phyloP scores from a whole-genome alignment of 2,329 filamentous ascomycete genomes.

The Gnomoniopsis smithogilvyi region DNA sequence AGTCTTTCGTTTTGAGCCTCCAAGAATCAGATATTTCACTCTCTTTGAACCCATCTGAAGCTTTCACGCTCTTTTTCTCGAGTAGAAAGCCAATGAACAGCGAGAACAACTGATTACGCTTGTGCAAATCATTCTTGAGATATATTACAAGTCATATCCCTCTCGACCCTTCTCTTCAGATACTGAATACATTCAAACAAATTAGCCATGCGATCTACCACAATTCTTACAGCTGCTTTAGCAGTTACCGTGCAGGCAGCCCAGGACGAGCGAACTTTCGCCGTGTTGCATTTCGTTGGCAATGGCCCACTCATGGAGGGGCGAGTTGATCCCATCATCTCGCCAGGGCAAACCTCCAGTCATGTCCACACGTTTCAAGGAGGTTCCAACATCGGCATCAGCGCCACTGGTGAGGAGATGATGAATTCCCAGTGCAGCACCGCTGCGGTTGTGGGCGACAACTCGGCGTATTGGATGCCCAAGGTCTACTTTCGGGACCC shows the following conservation, averaged over 20 bases:
- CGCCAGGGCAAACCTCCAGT: slow-evolving; percentile 51
- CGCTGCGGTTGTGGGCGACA: slow-evolving; percentile 64
- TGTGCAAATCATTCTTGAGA: no score
- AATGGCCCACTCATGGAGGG: slow-evolving; percentile 58
- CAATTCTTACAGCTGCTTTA: slow-evolving; percentile 31
- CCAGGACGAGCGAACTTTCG: slow-evolving; percentile 52
- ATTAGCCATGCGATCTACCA: slow-evolving; percentile 4
- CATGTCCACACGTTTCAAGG: slow-evolving; percentile 73
- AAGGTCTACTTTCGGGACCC: slow-evolving; percentile 65
- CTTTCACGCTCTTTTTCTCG: no score
- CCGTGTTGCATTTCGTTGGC: slow-evolving; percentile 69
- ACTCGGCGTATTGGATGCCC: slow-evolving; percentile 77
- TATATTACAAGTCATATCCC: no score
- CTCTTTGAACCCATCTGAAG: no score
- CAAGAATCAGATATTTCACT: no score
- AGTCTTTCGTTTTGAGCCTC: no score
- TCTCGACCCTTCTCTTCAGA: no score
- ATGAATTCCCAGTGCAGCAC: slow-evolving; percentile 63
- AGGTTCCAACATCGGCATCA: slow-evolving; percentile 63
- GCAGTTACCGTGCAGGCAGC: slow-evolving; percentile 35
- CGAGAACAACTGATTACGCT: no score
- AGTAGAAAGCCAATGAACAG: no score
- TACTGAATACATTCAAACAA: not conserved
- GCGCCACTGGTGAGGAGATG: slow-evolving; percentile 59
- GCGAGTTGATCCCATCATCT: slow-evolving; percentile 66